Evolutionary conservation across 169 alveolate species (phyloP).

Genomic region (Plasmodium inui): DNA sequence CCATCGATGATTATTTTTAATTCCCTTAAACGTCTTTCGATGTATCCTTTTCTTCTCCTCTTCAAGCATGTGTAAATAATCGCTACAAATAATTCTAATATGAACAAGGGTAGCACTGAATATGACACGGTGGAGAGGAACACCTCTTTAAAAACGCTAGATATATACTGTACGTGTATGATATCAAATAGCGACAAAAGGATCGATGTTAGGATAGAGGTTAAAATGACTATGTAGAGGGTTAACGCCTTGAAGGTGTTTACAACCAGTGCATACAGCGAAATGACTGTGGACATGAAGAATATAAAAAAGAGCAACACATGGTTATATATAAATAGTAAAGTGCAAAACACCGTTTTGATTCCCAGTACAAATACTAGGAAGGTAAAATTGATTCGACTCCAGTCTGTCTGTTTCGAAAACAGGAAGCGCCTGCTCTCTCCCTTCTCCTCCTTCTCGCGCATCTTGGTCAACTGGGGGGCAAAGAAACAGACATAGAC

Average conservation of each 20-base stretch:
- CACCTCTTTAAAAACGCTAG: slow-evolving; percentile 30
- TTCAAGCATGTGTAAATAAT: slow-evolving; percentile 34
- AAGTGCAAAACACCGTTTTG: slow-evolving; percentile 57
- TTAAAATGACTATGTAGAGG: slow-evolving; percentile 32
- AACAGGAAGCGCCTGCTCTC: not conserved
- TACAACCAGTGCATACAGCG: slow-evolving; percentile 36
- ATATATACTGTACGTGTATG: slow-evolving; percentile 23
- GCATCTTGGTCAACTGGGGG: slow-evolving; percentile 3
- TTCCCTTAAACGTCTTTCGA: slow-evolving; percentile 22
- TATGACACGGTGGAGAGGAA: slow-evolving; percentile 24
- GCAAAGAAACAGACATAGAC: not conserved
- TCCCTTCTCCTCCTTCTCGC: not conserved
- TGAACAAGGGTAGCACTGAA: slow-evolving; percentile 20
- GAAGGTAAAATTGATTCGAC: slow-evolving; percentile 52
- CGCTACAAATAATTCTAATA: slow-evolving; percentile 36
- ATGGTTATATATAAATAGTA: slow-evolving; percentile 40
- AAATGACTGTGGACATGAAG: slow-evolving; percentile 26
- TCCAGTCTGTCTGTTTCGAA: slow-evolving; percentile 22
- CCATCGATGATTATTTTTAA: slow-evolving; percentile 36
- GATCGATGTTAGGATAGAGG: slow-evolving; percentile 11
- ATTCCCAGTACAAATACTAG: slow-evolving; percentile 66
- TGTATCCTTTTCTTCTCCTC: slow-evolving; percentile 49
- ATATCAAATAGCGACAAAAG: slow-evolving; percentile 7
- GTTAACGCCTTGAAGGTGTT: slow-evolving; percentile 37
- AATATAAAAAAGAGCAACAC: slow-evolving; percentile 43